Conservation (phyloP, 257 asterid genomes). For the Nicotiana noctiflora region DNA sequence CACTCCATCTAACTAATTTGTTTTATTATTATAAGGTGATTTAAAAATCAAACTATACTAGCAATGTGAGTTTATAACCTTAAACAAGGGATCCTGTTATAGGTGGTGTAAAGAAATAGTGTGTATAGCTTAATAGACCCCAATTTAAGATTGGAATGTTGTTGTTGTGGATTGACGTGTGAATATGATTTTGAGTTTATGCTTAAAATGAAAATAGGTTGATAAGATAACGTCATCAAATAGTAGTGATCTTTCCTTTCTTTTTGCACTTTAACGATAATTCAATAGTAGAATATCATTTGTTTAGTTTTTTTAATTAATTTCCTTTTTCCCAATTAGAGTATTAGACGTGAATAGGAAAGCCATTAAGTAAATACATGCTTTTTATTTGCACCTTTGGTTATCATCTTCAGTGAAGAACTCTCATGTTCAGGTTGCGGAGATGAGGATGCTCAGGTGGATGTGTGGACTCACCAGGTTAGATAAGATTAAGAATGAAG, state of each 20-base stretch:
- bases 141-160: background rate
- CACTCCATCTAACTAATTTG: too few relatives aligned
- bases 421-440: too few relatives aligned
- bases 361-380: too few relatives aligned
- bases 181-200: background rate
- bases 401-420: too few relatives aligned
- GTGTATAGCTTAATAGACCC: background rate
- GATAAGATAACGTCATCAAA: background rate
- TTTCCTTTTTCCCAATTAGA: background rate
- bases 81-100: background rate
- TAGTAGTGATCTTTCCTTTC: background rate
- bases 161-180: background rate
- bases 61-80: background rate
- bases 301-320: background rate
- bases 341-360: background rate
- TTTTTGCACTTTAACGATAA: background rate
- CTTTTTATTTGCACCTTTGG: too few relatives aligned
- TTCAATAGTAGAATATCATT: background rate
- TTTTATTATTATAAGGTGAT: background rate
- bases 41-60: background rate
- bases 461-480: too few relatives aligned
- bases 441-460: too few relatives aligned
- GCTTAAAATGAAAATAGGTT: background rate
- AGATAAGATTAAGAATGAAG: too few relatives aligned
- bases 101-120: background rate